Evolutionary conservation across 345 rosid genomes (phyloP).

Genomic region (Gossypium sturtianum): DNA sequence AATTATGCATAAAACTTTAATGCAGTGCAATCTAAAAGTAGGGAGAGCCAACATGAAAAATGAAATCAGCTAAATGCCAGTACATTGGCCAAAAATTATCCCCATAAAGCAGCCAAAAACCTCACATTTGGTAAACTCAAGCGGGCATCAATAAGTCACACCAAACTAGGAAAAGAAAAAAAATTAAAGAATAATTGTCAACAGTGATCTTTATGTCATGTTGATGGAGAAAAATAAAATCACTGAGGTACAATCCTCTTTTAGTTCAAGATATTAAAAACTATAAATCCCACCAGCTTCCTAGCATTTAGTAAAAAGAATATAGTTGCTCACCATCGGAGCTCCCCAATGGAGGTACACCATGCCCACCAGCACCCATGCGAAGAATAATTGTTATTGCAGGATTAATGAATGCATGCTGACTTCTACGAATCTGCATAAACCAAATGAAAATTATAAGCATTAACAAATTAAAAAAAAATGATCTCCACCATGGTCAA

Average conservation of each 20-base stretch:
- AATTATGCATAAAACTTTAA: not conserved
- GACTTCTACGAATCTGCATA: conserved; percentile 83
- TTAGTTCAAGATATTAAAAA: not conserved
- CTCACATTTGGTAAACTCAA: not conserved
- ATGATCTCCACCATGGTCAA: not conserved
- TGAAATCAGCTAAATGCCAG: not conserved
- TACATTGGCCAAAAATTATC: not conserved
- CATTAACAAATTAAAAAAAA: too few relatives aligned
- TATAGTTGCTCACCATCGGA: conserved; percentile 71
- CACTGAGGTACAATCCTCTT: not conserved
- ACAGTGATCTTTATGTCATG: not conserved
- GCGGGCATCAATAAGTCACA: not conserved
- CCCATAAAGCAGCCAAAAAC: not conserved
- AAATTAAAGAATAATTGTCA: not conserved
- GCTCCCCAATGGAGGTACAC: conserved; percentile 98
- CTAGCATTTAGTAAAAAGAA: conserved; percentile 6
- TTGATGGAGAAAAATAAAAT: not conserved
- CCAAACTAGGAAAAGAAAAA: not conserved
- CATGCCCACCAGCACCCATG: conserved; percentile 99
- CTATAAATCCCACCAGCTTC: not conserved
- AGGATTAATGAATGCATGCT: conserved; percentile 97
- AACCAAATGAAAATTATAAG: conserved; percentile 7
- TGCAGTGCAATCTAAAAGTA: not conserved
- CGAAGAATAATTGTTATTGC: conserved; percentile 88
- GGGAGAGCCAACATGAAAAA: not conserved